phyloP scores from a whole-genome alignment of 108 stramenopile species.

The Schizochytrium sp. region DNA sequence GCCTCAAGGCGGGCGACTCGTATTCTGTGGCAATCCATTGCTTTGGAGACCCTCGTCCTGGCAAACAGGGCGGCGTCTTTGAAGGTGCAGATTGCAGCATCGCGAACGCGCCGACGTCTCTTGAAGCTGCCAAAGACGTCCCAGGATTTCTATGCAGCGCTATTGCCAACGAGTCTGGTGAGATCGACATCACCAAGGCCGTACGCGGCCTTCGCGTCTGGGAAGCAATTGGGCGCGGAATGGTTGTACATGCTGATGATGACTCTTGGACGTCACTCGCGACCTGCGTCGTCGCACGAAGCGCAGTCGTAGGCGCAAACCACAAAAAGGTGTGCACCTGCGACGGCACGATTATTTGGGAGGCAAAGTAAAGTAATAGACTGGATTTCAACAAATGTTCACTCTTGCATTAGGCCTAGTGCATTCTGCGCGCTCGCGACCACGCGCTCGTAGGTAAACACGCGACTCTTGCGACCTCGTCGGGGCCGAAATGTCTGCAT shows the following conservation, averaged over 20 bases:
- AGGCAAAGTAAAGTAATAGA: neutral
- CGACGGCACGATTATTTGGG: slow-evolving; percentile 10
- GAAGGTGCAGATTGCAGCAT: neutral
- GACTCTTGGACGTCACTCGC: neutral
- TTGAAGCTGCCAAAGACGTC: neutral
- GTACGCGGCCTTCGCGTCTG: neutral
- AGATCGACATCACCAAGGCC: neutral
- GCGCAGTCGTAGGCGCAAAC: neutral
- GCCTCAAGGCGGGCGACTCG: neutral
- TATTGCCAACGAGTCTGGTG: neutral
- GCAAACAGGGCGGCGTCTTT: neutral
- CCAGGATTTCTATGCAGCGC: neutral
- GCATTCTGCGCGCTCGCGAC: neutral
- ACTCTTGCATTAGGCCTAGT: too few relatives aligned
- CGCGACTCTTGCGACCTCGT: neutral
- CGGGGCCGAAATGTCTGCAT: neutral
- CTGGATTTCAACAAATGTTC: too few relatives aligned
- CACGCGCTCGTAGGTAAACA: neutral
- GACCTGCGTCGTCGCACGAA: neutral
- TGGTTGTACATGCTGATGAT: neutral
- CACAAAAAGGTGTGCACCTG: slow-evolving; percentile 18
- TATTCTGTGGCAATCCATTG: neutral
- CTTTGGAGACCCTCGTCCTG: neutral
- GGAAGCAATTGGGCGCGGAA: neutral
- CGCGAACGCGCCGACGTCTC: neutral